Conservation (phyloP, 331 rosid species). For the Stylosanthes scabra region DNA sequence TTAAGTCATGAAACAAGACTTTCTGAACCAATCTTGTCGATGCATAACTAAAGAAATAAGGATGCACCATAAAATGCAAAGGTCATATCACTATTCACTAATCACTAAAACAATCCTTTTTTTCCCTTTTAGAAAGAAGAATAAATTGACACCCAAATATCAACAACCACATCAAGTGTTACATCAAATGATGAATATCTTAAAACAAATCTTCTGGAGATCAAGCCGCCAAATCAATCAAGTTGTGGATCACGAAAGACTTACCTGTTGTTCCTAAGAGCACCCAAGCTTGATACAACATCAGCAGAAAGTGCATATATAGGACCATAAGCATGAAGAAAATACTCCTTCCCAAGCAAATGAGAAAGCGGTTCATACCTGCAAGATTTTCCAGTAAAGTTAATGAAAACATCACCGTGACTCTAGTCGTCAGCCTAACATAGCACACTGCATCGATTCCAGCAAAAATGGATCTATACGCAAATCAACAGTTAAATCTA, state of each 20-base stretch:
- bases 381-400: constrained; percentile 40
- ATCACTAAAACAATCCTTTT: not conserved
- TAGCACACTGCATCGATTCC: not conserved
- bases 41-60: constrained; percentile 1
- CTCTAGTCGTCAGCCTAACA: not conserved
- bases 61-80: not conserved
- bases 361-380: constrained; percentile 88
- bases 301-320: constrained; percentile 94
- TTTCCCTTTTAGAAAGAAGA: not conserved
- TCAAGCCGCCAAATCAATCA: constrained; percentile 29
- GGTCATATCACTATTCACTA: constrained; percentile 5
- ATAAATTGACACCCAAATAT: constrained; percentile 5
- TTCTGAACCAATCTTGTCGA: constrained; percentile 3
- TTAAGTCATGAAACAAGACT: constrained; percentile 27
- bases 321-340: constrained; percentile 99
- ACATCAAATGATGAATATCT: constrained; percentile 11
- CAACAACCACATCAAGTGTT: constrained; percentile 19
- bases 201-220: constrained; percentile 6
- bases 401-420: constrained; percentile 3
- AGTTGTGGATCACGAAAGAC: constrained; percentile 38
- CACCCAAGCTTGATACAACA: constrained; percentile 95
- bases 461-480: no score
- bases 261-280: constrained; percentile 85
- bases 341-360: constrained; percentile 96
- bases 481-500: no score